Percentiles rank a stretch among this genome's conserved stretches.
phyloP scores from a whole-genome alignment of 2,329 filamentous ascomycete species.

The Onygena corvina region DNA sequence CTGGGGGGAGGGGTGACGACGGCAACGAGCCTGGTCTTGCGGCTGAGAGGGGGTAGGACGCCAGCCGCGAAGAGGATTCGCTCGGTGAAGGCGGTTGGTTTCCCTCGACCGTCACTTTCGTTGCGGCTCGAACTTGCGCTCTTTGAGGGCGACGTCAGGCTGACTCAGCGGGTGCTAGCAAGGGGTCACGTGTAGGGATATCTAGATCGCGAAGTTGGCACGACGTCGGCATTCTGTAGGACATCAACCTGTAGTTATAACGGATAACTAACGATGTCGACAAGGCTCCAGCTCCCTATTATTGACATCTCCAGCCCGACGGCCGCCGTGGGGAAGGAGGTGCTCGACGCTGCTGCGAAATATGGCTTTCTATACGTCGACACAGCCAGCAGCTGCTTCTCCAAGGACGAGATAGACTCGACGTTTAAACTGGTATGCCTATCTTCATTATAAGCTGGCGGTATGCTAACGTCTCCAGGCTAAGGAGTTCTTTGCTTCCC shows the following conservation, averaged over 20 bases:
- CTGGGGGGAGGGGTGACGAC: neutral
- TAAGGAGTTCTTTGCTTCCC: slow-evolving; percentile 58
- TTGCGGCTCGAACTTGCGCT: neutral
- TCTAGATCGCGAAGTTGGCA: neutral
- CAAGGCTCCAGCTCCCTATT: slow-evolving; percentile 51
- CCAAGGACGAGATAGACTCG: slow-evolving; percentile 50
- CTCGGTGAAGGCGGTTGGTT: too few relatives aligned
- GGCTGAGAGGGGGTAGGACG: too few relatives aligned
- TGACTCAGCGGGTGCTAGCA: neutral
- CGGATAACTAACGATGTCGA: neutral
- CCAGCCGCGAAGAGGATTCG: too few relatives aligned
- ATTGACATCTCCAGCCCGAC: slow-evolving; percentile 63
- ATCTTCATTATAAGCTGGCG: neutral
- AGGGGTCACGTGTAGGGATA: neutral
- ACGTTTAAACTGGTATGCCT: slow-evolving; percentile 59
- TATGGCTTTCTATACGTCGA: slow-evolving; percentile 86
- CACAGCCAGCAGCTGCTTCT: slow-evolving; percentile 59
- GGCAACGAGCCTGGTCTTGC: too few relatives aligned
- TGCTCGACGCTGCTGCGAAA: slow-evolving; percentile 67
- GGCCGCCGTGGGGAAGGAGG: slow-evolving; percentile 48
- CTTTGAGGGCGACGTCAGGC: neutral
- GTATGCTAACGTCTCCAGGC: slow-evolving; percentile 41
- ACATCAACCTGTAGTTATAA: too few relatives aligned
- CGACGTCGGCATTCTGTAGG: neutral
- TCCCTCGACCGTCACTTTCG: too few relatives aligned